Evolutionary conservation across 75 land plant genomes (phyloP).

Genomic region (Azolla pinnata): DNA sequence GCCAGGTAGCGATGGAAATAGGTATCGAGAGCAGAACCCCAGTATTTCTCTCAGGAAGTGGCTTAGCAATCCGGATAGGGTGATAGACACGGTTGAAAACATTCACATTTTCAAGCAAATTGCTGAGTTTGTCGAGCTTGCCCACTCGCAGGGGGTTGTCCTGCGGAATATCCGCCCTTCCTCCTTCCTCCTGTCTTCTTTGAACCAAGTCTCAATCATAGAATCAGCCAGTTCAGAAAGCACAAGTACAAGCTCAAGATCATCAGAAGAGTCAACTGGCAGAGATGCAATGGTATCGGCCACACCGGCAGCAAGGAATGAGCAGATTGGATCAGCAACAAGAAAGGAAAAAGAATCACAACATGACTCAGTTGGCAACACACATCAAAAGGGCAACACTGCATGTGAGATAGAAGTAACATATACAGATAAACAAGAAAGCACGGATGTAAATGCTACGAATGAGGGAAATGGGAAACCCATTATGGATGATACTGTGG

Average conservation of each 20-base stretch:
- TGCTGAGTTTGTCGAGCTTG: slow-evolving; percentile 71
- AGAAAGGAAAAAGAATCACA: no score
- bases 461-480: slow-evolving; percentile 3
- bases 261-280: slow-evolving; percentile 32
- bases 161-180: slow-evolving; percentile 85
- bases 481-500: background rate
- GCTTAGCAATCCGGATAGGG: slow-evolving; percentile 55
- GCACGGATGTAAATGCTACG: no score
- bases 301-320: no score
- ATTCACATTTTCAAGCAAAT: slow-evolving; percentile 86
- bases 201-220: slow-evolving; percentile 71
- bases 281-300: no score
- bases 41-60: slow-evolving; percentile 45
- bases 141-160: slow-evolving; percentile 81
- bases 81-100: slow-evolving; percentile 55
- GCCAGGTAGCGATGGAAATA: background rate
- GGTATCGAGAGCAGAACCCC: background rate
- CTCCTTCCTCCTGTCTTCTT: slow-evolving; percentile 76
- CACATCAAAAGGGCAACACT: no score
- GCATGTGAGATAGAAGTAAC: no score
- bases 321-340: slow-evolving; percentile 4
- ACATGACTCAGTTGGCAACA: no score
- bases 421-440: no score
- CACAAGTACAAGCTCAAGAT: slow-evolving; percentile 70
- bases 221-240: slow-evolving; percentile 72